Evolutionary conservation across 1,284 basidiomycete species (phyloP).

Genomic region (Chondrostereum purpureum): DNA sequence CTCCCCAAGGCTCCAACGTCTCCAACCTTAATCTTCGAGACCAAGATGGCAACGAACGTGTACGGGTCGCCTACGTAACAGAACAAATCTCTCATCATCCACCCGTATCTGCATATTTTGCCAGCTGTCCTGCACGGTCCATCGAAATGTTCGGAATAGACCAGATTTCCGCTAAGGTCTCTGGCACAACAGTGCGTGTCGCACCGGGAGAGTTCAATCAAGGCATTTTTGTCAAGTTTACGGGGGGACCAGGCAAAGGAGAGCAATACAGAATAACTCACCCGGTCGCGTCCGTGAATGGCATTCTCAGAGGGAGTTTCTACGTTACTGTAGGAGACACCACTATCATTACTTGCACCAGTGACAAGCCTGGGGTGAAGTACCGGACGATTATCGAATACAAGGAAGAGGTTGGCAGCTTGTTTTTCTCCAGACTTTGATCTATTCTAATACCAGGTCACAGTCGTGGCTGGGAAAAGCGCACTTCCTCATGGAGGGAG

Average conservation of each 20-base stretch:
- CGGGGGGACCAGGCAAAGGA: slow-evolving; percentile 70
- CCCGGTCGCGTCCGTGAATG: slow-evolving; percentile 86
- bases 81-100: slow-evolving; percentile 96
- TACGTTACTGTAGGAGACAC: slow-evolving; percentile 84
- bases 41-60: slow-evolving; percentile 20
- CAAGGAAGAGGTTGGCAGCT: slow-evolving; percentile 79
- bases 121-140: slow-evolving; percentile 69
- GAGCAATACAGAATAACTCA: slow-evolving; percentile 88
- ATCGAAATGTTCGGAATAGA: slow-evolving; percentile 77
- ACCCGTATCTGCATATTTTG: slow-evolving; percentile 86
- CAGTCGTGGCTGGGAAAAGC: slow-evolving; percentile 91
- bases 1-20: slow-evolving; percentile 47
- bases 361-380: slow-evolving; percentile 52
- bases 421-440: slow-evolving; percentile 3
- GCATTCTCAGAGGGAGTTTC: slow-evolving; percentile 83
- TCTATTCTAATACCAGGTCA: slow-evolving; percentile 7
- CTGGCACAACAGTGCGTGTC: slow-evolving; percentile 80
- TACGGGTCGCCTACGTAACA: slow-evolving; percentile 64
- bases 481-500: slow-evolving; percentile 84
- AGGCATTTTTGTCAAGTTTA: slow-evolving; percentile 81
- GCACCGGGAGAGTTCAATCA: slow-evolving; percentile 80
- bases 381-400: slow-evolving; percentile 87
- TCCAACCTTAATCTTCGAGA: slow-evolving; percentile 50
- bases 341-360: slow-evolving; percentile 78
- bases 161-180: slow-evolving; percentile 89